Evolutionary conservation across 768 basidiomycete genomes (phyloP), one percentile per base, ranked within the genome.

Genomic region (Serendipita sp.): DNA sequence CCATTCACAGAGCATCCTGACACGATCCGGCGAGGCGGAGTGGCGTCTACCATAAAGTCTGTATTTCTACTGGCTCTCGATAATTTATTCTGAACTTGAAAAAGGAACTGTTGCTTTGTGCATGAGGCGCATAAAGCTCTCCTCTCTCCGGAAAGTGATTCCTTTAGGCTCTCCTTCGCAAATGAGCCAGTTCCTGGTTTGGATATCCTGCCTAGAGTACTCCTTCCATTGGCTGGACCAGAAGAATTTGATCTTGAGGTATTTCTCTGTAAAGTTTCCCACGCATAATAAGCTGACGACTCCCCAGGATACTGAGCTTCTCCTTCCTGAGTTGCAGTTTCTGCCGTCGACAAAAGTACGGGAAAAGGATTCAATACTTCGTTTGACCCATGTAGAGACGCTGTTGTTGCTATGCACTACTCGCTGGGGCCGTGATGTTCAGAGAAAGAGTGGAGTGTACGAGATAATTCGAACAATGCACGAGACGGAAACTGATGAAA

Each of bases 201-300:
- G 41, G 87, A 92, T 73, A 82, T 87, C 1, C 78, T 98, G 8
- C 87, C 91, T 0, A 88, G 85, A 71, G 78, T 99, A 10, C 79
- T 99, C 2, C 81, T 94, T 0, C 95, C 96, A 0, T 78, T 99
- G 1, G 92, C 95, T 46, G 94, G 95, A 3, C 88, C 92, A 0
- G 96, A 98, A 74, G 96, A 98, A 74, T 86, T 90, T 66, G 93
- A 96, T 65, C 78, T 95, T 1, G 94, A 97, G 67, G 91, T 90
- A 68, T 63, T 78, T 64, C 11, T 3, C 47, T 5, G n/a, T 35
- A 65, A 41, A 45, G 47, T 18, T 60, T 3, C 60, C 24, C 32
- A 24, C 5, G 7, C 41, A 7, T 41, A 13, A 41, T 24, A 68
- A 35, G 35, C 54, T 63, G 62, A 3, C 45, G 37, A 15, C 10